Conservation (phyloP, 768 basidiomycete genomes). For the Pisolithus albus region DNA sequence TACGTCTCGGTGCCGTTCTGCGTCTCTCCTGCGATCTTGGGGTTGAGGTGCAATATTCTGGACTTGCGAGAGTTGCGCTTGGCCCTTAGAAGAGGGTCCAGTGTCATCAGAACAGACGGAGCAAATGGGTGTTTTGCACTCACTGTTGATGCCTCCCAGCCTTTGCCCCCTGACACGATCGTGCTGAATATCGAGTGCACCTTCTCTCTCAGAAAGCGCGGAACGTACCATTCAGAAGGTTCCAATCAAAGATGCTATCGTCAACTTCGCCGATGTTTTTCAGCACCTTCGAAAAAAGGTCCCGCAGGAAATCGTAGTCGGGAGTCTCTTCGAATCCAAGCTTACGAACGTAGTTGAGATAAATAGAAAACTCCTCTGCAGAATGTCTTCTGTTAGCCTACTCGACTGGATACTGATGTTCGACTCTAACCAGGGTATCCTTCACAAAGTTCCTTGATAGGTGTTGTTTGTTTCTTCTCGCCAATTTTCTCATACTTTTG, state of each 20-base stretch:
- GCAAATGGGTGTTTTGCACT: constrained; percentile 20
- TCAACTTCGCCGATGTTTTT: constrained; percentile 88
- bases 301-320: constrained; percentile 96
- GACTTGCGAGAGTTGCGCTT: constrained; percentile 59
- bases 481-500: constrained; percentile 99
- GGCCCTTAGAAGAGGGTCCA: constrained; percentile 34
- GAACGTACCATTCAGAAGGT: constrained; percentile 69
- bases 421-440: constrained; percentile 75
- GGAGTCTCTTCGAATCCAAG: constrained; percentile 99
- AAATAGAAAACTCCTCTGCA: constrained; percentile 95
- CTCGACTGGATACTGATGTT: neutral
- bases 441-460: constrained; percentile 94
- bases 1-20: constrained; percentile 42
- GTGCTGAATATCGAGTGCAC: neutral
- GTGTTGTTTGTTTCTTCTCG: constrained; percentile 99
- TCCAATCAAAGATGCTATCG: constrained; percentile 97
- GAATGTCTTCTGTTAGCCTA: constrained; percentile 2
- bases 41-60: constrained; percentile 48
- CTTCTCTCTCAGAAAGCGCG: neutral
- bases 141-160: constrained; percentile 85
- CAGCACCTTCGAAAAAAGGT: constrained; percentile 89
- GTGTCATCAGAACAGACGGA: constrained; percentile 5
- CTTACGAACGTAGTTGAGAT: constrained; percentile 98
- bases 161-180: constrained; percentile 63
- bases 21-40: constrained; percentile 56